These are phyloP conservation scores for Starmerella bombi DNA, from an alignment of 805 yeast genomes.

Conservation along the genomic window DNA sequence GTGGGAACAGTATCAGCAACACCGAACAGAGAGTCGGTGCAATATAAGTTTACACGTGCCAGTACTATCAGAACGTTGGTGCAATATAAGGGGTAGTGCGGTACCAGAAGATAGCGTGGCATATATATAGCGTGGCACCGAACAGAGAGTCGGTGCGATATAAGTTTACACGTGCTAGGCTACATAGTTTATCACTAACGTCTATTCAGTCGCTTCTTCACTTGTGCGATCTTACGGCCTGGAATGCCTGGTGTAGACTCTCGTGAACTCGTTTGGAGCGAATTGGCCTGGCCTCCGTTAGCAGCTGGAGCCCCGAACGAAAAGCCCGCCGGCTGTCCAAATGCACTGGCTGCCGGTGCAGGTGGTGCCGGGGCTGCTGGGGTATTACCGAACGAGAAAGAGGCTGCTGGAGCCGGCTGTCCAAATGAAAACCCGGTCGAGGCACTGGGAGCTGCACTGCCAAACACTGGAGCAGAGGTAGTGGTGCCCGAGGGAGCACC, in stretches of 20 bases:
- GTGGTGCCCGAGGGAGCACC: constrained; percentile 1
- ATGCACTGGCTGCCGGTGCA: not conserved
- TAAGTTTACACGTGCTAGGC: too few relatives aligned
- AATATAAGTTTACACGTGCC: too few relatives aligned
- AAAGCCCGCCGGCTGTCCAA: not conserved
- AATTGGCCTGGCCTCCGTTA: too few relatives aligned
- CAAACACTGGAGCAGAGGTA: constrained; percentile 5
- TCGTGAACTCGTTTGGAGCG: constrained; percentile 7
- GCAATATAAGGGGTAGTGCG: too few relatives aligned
- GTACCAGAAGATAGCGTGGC: too few relatives aligned
- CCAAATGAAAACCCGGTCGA: not conserved
- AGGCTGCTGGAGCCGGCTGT: not conserved
- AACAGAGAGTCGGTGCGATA: too few relatives aligned
- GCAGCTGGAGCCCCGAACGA: not conserved
- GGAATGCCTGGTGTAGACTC: constrained; percentile 13
- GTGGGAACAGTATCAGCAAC: too few relatives aligned
- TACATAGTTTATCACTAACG: too few relatives aligned
- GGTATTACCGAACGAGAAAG: constrained; percentile 12
- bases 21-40: too few relatives aligned
- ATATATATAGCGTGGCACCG: too few relatives aligned
- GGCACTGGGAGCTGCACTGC: not conserved
- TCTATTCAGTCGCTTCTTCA: constrained; percentile 11
- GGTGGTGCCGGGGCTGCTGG: constrained; percentile 2
- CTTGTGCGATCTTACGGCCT: constrained; percentile 15
- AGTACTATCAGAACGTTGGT: too few relatives aligned